phyloP scores from a whole-genome alignment of 2,329 filamentous ascomycete genomes.

The Alternaria incomplexa region DNA sequence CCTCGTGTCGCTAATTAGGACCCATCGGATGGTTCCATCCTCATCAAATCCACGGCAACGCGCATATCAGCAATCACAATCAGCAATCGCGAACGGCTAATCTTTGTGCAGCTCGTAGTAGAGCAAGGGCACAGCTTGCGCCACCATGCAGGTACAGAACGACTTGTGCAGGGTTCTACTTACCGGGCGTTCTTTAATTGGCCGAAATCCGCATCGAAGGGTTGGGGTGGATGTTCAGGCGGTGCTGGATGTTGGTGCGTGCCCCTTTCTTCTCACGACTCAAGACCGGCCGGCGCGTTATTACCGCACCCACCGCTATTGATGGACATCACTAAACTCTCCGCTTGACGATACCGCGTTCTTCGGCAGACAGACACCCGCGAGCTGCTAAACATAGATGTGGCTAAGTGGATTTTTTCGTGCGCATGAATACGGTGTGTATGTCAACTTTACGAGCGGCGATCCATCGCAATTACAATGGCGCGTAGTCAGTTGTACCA shows the following conservation, averaged over 20 bases:
- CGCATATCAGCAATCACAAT: constrained; percentile 14
- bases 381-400: not conserved
- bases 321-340: constrained; percentile 12
- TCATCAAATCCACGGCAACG: constrained; percentile 8
- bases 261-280: constrained; percentile 18
- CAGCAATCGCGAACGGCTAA: constrained; percentile 21
- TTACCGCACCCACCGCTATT: constrained; percentile 9
- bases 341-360: not conserved
- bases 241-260: constrained; percentile 15
- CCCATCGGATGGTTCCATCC: not conserved
- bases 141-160: constrained; percentile 32
- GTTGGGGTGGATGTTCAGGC: constrained; percentile 6
- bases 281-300: constrained; percentile 1
- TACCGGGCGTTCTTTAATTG: constrained; percentile 22
- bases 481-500: not conserved
- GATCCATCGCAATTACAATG: not conserved
- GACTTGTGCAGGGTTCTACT: constrained; percentile 13
- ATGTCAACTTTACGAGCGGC: not conserved
- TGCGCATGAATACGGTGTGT: not conserved
- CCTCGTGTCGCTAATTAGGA: not conserved
- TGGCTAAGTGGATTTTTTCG: not conserved
- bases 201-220: constrained; percentile 19
- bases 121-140: constrained; percentile 20
- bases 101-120: constrained; percentile 21
- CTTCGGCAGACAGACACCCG: not conserved